Conservation (phyloP, 2,329 filamentous ascomycete genomes). For the Beauveria sp. region DNA sequence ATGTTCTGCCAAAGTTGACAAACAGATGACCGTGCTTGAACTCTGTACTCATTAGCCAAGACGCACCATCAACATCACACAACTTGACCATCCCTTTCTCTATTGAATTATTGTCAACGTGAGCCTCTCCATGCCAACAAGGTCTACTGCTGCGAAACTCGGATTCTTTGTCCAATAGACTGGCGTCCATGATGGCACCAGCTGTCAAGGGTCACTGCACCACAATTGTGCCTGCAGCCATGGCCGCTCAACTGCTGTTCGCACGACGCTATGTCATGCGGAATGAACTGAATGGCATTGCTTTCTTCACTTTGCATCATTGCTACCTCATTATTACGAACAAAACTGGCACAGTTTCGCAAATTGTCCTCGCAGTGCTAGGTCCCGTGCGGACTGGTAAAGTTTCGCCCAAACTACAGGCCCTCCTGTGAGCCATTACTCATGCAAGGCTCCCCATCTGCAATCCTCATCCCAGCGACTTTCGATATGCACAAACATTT, state of each 20-base stretch:
- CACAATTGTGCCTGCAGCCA: background rate
- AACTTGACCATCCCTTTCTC: too few species aligned
- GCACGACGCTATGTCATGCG: background rate
- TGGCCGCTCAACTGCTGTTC: background rate
- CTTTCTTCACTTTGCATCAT: background rate
- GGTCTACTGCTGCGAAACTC: background rate
- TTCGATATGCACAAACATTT: background rate
- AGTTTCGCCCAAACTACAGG: background rate
- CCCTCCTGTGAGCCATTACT: background rate
- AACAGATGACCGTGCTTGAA: background rate
- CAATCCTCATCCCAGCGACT: background rate
- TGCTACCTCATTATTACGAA: background rate
- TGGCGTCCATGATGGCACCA: too few species aligned
- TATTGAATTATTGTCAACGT: background rate
- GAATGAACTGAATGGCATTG: background rate
- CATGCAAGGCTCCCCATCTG: background rate
- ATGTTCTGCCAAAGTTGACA: background rate
- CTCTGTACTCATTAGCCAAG: background rate
- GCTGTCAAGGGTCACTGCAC: too few species aligned
- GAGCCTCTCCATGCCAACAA: too few species aligned
- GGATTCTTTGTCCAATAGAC: background rate
- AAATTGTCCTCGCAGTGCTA: background rate
- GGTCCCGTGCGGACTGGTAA: background rate
- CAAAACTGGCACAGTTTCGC: background rate
- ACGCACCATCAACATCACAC: background rate